Percentiles rank a stretch among this genome's conserved stretches.
phyloP scores from a whole-genome alignment of 2,329 filamentous ascomycete genomes.

The Zymoseptoria brevis region DNA sequence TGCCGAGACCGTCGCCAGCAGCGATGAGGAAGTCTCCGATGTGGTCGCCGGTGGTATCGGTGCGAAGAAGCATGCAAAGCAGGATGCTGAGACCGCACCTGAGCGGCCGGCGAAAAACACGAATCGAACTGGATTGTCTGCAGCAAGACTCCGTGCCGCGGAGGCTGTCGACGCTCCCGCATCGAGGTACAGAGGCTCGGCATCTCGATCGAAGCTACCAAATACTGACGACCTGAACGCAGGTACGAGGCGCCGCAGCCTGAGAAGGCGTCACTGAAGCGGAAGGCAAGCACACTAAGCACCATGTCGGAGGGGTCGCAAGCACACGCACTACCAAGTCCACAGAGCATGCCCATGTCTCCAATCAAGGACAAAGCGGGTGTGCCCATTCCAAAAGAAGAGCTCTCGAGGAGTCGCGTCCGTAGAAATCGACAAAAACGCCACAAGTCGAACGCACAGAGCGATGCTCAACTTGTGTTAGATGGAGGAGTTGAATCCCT shows the following conservation, averaged over 20 bases:
- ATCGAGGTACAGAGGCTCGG: neutral
- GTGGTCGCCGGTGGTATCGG: neutral
- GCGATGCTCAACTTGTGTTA: neutral
- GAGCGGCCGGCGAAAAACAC: neutral
- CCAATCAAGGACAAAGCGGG: neutral
- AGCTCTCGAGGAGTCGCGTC: neutral
- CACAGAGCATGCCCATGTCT: neutral
- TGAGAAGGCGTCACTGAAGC: neutral
- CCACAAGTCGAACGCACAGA: neutral
- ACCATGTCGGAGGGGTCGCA: neutral
- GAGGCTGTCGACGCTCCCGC: neutral
- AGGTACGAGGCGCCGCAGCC: neutral
- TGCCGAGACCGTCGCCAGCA: neutral
- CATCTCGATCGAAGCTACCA: neutral
- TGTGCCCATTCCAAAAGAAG: neutral
- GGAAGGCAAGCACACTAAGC: neutral
- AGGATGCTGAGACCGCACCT: neutral
- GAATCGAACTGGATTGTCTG: neutral
- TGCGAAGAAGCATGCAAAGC: neutral
- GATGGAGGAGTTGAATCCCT: neutral
- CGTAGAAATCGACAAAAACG: neutral
- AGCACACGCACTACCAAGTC: neutral
- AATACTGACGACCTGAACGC: neutral
- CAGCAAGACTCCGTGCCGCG: neutral
- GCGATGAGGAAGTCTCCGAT: neutral